Conservation (phyloP, 495 filamentous ascomycete genomes). For the Aspergillus kassunensis region DNA sequence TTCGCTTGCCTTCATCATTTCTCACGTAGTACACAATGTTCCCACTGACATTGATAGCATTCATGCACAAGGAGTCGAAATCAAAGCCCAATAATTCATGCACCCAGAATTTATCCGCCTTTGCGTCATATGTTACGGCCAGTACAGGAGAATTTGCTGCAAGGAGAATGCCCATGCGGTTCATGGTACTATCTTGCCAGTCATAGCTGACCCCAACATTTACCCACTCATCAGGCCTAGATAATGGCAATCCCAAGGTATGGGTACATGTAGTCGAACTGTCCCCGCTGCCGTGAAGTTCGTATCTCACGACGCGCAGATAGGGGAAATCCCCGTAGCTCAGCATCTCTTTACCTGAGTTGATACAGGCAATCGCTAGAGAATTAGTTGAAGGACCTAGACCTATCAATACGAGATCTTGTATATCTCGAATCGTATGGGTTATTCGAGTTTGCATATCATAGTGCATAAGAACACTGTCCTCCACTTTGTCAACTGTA, state of each 20-base stretch:
- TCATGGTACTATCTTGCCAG: not conserved
- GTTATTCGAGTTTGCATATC: slow-evolving; percentile 13
- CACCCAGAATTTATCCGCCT: slow-evolving; percentile 6
- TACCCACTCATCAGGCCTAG: not conserved
- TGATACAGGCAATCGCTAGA: slow-evolving; percentile 15
- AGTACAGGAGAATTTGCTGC: not conserved
- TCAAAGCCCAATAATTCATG: slow-evolving; percentile 6
- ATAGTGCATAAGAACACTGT: slow-evolving; percentile 23
- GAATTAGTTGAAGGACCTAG: slow-evolving; percentile 1
- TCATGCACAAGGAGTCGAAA: slow-evolving; percentile 4
- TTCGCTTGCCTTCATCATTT: slow-evolving; percentile 17
- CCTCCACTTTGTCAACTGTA: not conserved
- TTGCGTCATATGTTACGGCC: slow-evolving; percentile 9
- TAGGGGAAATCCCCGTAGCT: too few species aligned
- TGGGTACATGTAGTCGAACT: not conserved
- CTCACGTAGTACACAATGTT: slow-evolving; percentile 20
- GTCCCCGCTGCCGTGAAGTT: not conserved
- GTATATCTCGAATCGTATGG: slow-evolving; percentile 13
- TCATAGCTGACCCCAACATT: not conserved
- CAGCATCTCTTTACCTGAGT: not conserved
- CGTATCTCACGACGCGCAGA: slow-evolving; percentile 15
- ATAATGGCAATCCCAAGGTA: not conserved
- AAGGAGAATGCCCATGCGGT: slow-evolving; percentile 13
- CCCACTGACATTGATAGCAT: slow-evolving; percentile 8
- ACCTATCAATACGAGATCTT: slow-evolving; percentile 11